A percentile compares a stretch with the other conserved stretches of the same genome.
Conservation (phyloP, 1,284 basidiomycete genomes). For the Cutaneotrichosporon spelunceum region DNA sequence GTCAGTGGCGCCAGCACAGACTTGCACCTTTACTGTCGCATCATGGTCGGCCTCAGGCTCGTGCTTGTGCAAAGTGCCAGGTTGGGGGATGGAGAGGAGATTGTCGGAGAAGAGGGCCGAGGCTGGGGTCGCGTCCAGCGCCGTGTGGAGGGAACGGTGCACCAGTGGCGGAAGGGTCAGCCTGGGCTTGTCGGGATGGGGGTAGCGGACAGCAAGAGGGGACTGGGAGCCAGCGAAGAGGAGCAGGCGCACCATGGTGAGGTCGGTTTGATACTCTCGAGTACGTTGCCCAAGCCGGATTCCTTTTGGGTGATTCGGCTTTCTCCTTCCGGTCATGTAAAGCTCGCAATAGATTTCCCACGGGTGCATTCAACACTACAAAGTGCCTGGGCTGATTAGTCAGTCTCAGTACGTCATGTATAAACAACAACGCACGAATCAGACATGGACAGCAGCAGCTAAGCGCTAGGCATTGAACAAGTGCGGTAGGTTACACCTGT, state of each 20-base stretch:
- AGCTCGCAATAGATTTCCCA: neutral
- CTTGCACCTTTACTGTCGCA: conserved; percentile 47
- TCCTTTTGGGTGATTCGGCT: conserved; percentile 3
- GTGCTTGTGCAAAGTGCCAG: conserved; percentile 34
- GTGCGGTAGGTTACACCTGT: neutral
- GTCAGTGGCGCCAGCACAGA: conserved; percentile 16
- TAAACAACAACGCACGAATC: neutral
- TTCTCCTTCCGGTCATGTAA: neutral
- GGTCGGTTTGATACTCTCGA: too few species aligned
- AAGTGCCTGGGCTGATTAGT: neutral
- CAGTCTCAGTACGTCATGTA: neutral
- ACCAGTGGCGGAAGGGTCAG: conserved; percentile 44
- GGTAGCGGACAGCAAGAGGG: conserved; percentile 42
- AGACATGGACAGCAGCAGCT: too few species aligned
- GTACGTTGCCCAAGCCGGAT: neutral
- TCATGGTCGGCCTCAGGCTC: conserved; percentile 32
- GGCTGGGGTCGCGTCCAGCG: conserved; percentile 37
- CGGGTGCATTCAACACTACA: neutral
- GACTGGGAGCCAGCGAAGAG: conserved; percentile 48
- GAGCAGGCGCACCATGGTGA: conserved; percentile 26
- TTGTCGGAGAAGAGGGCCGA: conserved; percentile 20
- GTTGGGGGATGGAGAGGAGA: conserved; percentile 36
- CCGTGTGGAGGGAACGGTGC: conserved; percentile 46
- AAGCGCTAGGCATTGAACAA: too few species aligned
- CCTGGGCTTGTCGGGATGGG: conserved; percentile 36